Evolutionary conservation across 345 rosid species (phyloP).

Genomic region (Populus ilicifolia): DNA sequence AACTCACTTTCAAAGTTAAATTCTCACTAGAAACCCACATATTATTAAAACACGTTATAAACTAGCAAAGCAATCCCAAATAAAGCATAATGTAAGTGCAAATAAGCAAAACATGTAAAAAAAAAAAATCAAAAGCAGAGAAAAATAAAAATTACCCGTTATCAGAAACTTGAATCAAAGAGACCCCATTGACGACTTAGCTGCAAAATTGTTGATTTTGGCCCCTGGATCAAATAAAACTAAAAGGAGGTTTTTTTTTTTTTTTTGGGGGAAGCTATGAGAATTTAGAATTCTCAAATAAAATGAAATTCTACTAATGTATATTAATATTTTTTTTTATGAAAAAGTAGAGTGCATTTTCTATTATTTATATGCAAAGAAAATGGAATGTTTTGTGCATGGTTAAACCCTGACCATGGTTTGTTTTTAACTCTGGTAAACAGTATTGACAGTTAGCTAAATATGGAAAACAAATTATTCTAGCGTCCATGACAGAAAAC

Average conservation of each 20-base stretch:
- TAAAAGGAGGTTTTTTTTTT: neutral
- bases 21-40: conserved; percentile 17
- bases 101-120: neutral
- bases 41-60: conserved; percentile 10
- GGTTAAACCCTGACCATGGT: conserved; percentile 20
- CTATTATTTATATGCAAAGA: conserved; percentile 1
- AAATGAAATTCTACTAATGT: neutral
- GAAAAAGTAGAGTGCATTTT: conserved; percentile 4
- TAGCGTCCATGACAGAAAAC: neutral
- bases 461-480: neutral
- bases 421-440: conserved; percentile 17
- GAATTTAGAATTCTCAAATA: neutral
- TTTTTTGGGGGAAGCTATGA: neutral
- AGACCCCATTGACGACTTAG: conserved; percentile 18
- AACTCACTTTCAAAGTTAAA: conserved; percentile 3
- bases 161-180: conserved; percentile 16
- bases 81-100: conserved; percentile 7
- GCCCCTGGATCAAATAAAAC: conserved; percentile 1
- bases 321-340: neutral
- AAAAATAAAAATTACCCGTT: conserved; percentile 15
- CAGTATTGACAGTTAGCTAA: conserved; percentile 5
- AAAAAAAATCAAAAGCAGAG: neutral
- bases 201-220: conserved; percentile 13
- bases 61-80: conserved; percentile 1
- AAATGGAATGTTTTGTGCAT: neutral